Evolutionary conservation across 2,329 filamentous ascomycete genomes (phyloP), one percentile per base, ranked within the genome.

Genomic region (Westerdykella ornata): DNA sequence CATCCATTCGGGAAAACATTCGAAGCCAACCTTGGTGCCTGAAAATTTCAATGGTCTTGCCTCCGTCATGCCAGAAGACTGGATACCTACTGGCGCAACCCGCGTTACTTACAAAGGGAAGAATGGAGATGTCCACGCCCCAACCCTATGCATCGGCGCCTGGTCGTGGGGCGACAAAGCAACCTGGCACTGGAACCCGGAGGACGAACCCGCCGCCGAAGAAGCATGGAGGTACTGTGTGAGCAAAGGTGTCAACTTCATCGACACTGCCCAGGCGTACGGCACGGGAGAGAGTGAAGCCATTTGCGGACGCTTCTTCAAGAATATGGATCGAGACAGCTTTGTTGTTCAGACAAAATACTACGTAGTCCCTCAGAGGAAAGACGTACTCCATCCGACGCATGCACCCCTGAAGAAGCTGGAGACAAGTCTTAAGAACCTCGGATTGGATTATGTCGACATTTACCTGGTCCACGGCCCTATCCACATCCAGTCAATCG

Each of bases 211-310:
- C 3, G 52, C 41, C 12, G 54, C 67, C 11, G 63, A 65, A 13
- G 60, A 58, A 34, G 68, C 67, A 15, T 71, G 68, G 67, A 46
- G 59, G 31, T 47, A 59, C 18, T 54, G 67, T n/a, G 56, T 66
- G 37, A 47, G 56, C 5, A 57, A 60, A 4, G 62, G 64, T 12
- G 44, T 70, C 17, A 69, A 65, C 40, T 71, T 70, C 43, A 62
- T 72, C 43, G 69, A 72, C 46, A 72, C 68, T 5, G 68, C 69
- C 7, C 65, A 71, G 52, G 64, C 58, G 13, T 72, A 71, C 46
- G 68, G 68, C 31, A 57, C 55, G 18, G 67, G 68, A 3, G 60
- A 69, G 41, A 68, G 64, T 41, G 69, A 72, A 47, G 55, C 57
- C 8, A 69, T 72, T 47, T 63, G 68, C 41, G 64, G 66, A 3